phyloP scores from a whole-genome alignment of 305 asterid genomes.

The Fraxinus baroniana region DNA sequence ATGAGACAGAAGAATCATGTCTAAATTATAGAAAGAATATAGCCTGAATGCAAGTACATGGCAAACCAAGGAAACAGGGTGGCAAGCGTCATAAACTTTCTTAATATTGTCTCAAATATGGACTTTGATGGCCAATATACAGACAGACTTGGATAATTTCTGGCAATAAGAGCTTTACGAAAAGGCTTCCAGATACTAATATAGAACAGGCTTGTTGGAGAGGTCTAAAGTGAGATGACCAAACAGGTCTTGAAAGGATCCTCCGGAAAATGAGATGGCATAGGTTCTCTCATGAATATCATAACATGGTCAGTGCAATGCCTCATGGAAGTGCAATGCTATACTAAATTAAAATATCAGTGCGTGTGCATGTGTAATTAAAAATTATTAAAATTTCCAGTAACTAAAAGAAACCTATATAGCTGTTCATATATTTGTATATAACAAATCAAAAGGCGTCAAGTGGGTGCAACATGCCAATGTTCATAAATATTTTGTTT shows the following conservation, averaged over 20 bases:
- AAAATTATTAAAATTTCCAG: not conserved
- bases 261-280: not conserved
- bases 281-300: not conserved
- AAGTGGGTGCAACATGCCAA: conserved; percentile 13
- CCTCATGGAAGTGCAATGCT: not conserved
- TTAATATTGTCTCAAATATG: not conserved
- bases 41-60: not conserved
- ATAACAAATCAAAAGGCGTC: not conserved
- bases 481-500: not conserved
- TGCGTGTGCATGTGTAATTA: not conserved
- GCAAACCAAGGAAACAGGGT: not conserved
- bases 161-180: not conserved
- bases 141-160: not conserved
- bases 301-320: conserved; percentile 8
- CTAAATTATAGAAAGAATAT: not conserved
- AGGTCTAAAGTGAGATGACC: not conserved
- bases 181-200: not conserved
- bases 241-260: not conserved
- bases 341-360: conserved; percentile 2
- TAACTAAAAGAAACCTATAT: not conserved
- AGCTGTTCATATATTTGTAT: not conserved
- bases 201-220: not conserved
- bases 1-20: not conserved
- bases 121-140: not conserved
- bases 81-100: not conserved